phyloP scores from a whole-genome alignment of 345 rosid genomes.

The Populus tremula region DNA sequence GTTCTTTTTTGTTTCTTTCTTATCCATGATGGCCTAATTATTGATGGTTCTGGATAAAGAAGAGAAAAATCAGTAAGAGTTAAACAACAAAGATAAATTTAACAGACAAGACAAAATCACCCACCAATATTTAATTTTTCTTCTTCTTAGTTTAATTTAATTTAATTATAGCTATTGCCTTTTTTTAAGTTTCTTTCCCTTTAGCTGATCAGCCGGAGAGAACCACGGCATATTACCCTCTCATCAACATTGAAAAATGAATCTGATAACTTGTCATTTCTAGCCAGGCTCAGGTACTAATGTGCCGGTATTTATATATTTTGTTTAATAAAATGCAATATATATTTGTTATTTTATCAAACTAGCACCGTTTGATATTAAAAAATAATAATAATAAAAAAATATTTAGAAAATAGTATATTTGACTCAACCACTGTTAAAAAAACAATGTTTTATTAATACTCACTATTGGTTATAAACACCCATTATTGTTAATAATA shows the following conservation, averaged over 20 bases:
- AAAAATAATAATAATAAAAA: too few species aligned
- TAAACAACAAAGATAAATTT: background rate
- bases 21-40: background rate
- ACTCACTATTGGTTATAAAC: too few species aligned
- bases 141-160: background rate
- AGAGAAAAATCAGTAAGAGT: background rate
- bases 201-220: background rate
- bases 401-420: too few species aligned
- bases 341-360: too few species aligned
- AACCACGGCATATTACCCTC: background rate
- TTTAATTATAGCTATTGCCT: background rate
- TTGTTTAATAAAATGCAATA: too few species aligned
- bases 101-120: background rate
- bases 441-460: too few species aligned
- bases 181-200: background rate
- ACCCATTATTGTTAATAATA: too few species aligned
- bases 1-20: background rate
- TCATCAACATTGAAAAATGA: background rate
- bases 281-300: background rate
- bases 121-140: background rate
- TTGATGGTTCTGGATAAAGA: background rate
- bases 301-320: too few species aligned
- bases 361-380: too few species aligned
- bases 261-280: background rate
- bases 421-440: fast-evolving